Conservation (phyloP, 192 early-diverging fungal genomes). For the Umbelopsis sp. region DNA sequence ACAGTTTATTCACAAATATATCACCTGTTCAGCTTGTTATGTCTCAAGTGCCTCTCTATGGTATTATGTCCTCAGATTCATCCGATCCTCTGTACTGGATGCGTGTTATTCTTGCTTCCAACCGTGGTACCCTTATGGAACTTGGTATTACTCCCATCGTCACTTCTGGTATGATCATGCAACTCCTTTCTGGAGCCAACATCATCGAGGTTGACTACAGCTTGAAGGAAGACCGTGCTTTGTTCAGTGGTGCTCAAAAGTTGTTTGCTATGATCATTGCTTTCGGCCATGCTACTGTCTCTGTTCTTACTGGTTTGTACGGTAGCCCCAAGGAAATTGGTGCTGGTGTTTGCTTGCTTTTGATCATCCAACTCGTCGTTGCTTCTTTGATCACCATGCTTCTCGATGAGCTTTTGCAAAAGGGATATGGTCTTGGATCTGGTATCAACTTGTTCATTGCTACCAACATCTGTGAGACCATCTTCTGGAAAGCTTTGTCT, state of each 20-base stretch:
- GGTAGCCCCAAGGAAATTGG: conserved; percentile 96
- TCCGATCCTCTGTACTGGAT: conserved; percentile 99
- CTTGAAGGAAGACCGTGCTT: conserved; percentile 96
- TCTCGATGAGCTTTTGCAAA: conserved; percentile 98
- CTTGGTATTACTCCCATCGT: conserved; percentile 99
- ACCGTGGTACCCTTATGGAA: conserved; percentile 99
- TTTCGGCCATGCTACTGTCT: conserved; percentile 97
- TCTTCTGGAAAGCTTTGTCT: conserved; percentile 98
- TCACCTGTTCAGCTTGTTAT: conserved; percentile 70
- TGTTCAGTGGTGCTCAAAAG: conserved; percentile 99
- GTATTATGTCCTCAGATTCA: conserved; percentile 99
- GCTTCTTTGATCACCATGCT: conserved; percentile 97
- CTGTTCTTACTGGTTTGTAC: conserved; percentile 98
- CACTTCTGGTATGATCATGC: conserved; percentile 99
- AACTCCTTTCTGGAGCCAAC: conserved; percentile 96
- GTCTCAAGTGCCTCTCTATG: conserved; percentile 99
- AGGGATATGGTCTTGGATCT: conserved; percentile 99
- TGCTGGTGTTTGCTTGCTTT: conserved; percentile 92
- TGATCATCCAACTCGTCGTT: conserved; percentile 96
- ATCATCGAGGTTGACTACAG: conserved; percentile 99
- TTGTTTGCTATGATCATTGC: conserved; percentile 99
- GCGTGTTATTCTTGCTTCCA: conserved; percentile 99
- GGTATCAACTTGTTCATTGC: conserved; percentile 99
- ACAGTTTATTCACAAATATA: background rate
- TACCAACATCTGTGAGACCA: conserved; percentile 99